Base-by-base conservation (phyloP, 140 eudicot species). In the Anethum foeniculum region DNA sequence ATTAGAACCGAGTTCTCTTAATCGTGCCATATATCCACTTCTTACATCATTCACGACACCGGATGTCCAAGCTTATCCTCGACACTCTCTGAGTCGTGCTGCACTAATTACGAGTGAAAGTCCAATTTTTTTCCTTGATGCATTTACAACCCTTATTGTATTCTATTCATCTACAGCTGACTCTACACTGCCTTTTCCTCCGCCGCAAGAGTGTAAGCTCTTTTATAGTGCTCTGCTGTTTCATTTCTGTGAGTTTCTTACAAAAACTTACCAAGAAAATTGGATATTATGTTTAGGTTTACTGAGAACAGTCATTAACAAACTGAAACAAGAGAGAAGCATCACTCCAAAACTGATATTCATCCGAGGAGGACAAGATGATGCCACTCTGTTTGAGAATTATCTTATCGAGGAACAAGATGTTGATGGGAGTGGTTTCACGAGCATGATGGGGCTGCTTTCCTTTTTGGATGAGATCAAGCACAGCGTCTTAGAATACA, bases 71-170 rank as follows among this genome's bases (percentile, higher is more conserved):
- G 99, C 99, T 44, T 95, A 86, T 80, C 97, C 97, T 74, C 99
- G 99, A 54, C 99, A 95, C 84, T 95, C 99, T 6, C 84, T 95
- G 87, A 95, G 99, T 82, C 96, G 99, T 30, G 99, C 99, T 85
- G 99, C 99, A 58, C 68, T 95, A 82, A 81, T 95, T 71, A 92
- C 99, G 21, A 95, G 99, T 79, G 97, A 90, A 67, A 89, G 99
- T 73, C 97, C 97, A 14, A 95, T 95, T 79, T 95, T 92, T 71
- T 91, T 95, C 75, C 96, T 95, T 21, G 99, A 95, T 81, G 99
- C 97, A 25, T 92, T 95, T 85, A 95, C 97, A 23, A 88, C 90
- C 36, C 92, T 95, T 77, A 88, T 95, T 83, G 99, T 95, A 78
- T 95, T 88, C 75, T 95, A 95, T 67, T 92, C 99, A 44, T 90